Base-by-base conservation (phyloP, 352 stramenopile genomes). In the Globisporangium cystogenes region DNA sequence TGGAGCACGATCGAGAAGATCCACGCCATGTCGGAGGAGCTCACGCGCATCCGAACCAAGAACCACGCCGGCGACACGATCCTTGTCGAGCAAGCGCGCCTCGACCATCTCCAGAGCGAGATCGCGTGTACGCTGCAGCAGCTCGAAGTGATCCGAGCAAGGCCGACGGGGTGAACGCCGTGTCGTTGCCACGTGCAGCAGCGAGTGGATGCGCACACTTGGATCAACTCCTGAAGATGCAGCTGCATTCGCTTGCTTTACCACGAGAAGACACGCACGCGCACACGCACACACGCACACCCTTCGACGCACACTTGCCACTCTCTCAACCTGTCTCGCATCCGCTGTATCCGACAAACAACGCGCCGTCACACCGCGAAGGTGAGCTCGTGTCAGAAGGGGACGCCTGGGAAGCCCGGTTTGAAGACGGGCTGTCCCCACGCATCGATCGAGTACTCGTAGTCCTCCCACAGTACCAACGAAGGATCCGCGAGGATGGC, bases 1-100 rank as follows among this genome's bases (percentile, higher is more conserved):
- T 83, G 74, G 72, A 85, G 66, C 47, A 90, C 78, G 0, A 61
- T 90, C n/a, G 68, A 74, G 2, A 91, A 88, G 26, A 74, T 90
- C 29, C 59, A 64, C 26, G 68, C 67, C 7, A 70, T 89, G 57
- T 58, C 70, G 12, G 21, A 63, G 7, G 75, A 88, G 46, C 54
- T 91, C 20, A 66, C 59, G 18, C 65, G 59, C 14, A 83, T 87
- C 40, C 75, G 76, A 3, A 65, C 63, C 31, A 65, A 61, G 31
- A 72, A 86, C 50, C 72, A 87, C 37, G 67, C 66, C 0, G 68
- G 65, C 23, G 74, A 85, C 20, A 72, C 67, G 33, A 68, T 90
- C 41, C 37, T 48, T 12, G 35, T 60, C 1, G 76, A 91, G 31
- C 66, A 86, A 29, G 66, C 63, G 16, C 89, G 84, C 48, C 71